Evolutionary conservation across 2,329 filamentous ascomycete species (phyloP), one percentile per base, ranked within the genome.

Genomic region (Aspergillus persii): DNA sequence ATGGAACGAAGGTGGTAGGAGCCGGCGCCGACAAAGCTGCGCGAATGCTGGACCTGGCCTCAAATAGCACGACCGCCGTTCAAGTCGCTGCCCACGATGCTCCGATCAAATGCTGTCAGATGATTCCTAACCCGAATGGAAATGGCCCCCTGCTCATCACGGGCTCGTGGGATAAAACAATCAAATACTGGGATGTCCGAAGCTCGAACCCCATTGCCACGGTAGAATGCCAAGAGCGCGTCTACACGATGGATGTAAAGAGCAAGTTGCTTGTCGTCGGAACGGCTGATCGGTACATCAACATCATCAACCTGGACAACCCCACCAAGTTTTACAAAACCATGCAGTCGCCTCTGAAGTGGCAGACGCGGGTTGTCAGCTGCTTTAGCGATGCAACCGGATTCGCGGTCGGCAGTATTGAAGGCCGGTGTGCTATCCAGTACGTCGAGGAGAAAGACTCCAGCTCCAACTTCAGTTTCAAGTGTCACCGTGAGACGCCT

Each of bases 381-480:
- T 98, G 94, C 81, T 99, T 99, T 75, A 87, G 89, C 12, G 94
- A 99, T 74, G 90, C 92, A 6, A 88, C 87, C 0, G 95, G 95
- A 5, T 99, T 96, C 71, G 95, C 95, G 1, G 91, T 99, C 53
- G 95, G 95, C 56, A 96, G 91, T 73, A 96, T 99, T 69, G 95
- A 99, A 76, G 95, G 95, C 31, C 89, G 95, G 57, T 99, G 95
- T 75, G 95, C 95, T 1, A 99, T 99, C 64, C 95, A 99, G 74
- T 98, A 99, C 70, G 92, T 97, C 39, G 94, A 99, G 70, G 95
- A 99, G 48, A 97, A 97, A 77, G 92, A 99, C 74, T 81, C 89
- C 3, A 85, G 88, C 69, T 90, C 89, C 71, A 98, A 99, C 81
- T 99, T 99, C 82, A 96, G 92, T 47, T 99, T 99, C 87, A 98